These are phyloP conservation scores for Zygnema cylindricum DNA, from an alignment of 139 green algal genomes.

Conservation along the genomic window DNA sequence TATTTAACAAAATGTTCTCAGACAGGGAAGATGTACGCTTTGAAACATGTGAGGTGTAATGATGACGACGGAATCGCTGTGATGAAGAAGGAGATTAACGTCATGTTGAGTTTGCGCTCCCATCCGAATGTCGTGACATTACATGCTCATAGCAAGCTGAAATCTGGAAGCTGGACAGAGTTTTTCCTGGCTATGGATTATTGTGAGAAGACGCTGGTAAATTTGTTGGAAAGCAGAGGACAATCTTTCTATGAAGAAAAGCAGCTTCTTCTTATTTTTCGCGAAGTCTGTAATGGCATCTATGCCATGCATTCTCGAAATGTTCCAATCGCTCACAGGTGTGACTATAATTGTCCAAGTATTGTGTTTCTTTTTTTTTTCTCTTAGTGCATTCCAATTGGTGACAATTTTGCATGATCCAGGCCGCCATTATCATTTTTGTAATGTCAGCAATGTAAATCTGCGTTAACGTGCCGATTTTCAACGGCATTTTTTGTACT, in stretches of 20 bases:
- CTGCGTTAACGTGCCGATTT: no score
- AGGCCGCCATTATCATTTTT: no score
- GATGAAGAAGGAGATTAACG: conserved; percentile 33
- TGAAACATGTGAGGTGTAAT: conserved; percentile 55
- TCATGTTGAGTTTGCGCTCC: conserved; percentile 37
- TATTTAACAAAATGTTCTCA: conserved; percentile 44
- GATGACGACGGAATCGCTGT: conserved; percentile 38
- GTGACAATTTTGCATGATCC: no score
- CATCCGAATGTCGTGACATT: conserved; percentile 58
- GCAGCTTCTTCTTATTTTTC: conserved; percentile 54
- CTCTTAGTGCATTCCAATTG: no score
- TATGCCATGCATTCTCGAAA: conserved; percentile 52
- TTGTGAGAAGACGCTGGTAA: conserved; percentile 58
- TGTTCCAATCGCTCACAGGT: conserved; percentile 58
- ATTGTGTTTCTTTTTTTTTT: no score
- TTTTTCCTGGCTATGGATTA: conserved; percentile 55
- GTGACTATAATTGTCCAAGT: no score
- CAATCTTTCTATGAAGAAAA: conserved; percentile 34
- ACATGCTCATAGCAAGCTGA: conserved; percentile 28
- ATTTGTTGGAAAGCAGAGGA: conserved; percentile 37
- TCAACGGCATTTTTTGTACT: no score
- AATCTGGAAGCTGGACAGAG: conserved; percentile 24
- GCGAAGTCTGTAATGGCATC: conserved; percentile 57
- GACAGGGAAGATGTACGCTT: conserved; percentile 31
- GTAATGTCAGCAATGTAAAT: no score